Conservation (phyloP, 768 basidiomycete genomes). For the Megacollybia marginata region DNA sequence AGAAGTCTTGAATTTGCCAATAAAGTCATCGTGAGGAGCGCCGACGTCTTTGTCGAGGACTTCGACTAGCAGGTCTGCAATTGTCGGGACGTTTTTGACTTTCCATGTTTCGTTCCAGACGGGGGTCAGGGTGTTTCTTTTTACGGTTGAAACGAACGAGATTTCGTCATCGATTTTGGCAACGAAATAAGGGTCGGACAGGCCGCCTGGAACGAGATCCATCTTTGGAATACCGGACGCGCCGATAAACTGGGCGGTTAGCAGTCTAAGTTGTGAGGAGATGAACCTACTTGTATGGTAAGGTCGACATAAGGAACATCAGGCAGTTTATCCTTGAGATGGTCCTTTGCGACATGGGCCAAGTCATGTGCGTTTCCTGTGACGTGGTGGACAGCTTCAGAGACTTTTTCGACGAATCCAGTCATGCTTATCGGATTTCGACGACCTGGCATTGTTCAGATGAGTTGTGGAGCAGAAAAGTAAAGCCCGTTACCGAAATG, state of each 20-base stretch:
- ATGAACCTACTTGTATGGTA: constrained; percentile 38
- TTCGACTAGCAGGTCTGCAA: constrained; percentile 51
- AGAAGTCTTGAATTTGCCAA: constrained; percentile 54
- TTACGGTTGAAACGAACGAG: constrained; percentile 67
- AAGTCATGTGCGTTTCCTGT: constrained; percentile 25
- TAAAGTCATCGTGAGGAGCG: constrained; percentile 47
- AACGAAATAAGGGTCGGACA: constrained; percentile 66
- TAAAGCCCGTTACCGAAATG: too few species aligned
- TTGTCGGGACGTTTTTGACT: constrained; percentile 63
- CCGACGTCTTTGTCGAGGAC: constrained; percentile 67
- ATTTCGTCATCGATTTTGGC: constrained; percentile 58
- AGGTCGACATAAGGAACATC: constrained; percentile 49
- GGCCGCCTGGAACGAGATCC: constrained; percentile 53
- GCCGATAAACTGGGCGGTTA: constrained; percentile 50
- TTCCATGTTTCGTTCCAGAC: constrained; percentile 76
- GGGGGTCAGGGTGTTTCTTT: constrained; percentile 46
- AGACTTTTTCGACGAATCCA: constrained; percentile 22
- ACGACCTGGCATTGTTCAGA: constrained; percentile 15
- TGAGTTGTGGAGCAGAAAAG: too few species aligned
- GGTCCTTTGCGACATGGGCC: constrained; percentile 21
- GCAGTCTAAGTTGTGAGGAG: not conserved
- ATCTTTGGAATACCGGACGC: constrained; percentile 64
- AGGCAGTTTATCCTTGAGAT: constrained; percentile 25
- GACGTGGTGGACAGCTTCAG: constrained; percentile 16
- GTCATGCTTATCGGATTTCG: constrained; percentile 29